These are phyloP conservation scores for Arabidopsis hybrid DNA, from an alignment of 441 rosid species.

Conservation along the genomic window DNA sequence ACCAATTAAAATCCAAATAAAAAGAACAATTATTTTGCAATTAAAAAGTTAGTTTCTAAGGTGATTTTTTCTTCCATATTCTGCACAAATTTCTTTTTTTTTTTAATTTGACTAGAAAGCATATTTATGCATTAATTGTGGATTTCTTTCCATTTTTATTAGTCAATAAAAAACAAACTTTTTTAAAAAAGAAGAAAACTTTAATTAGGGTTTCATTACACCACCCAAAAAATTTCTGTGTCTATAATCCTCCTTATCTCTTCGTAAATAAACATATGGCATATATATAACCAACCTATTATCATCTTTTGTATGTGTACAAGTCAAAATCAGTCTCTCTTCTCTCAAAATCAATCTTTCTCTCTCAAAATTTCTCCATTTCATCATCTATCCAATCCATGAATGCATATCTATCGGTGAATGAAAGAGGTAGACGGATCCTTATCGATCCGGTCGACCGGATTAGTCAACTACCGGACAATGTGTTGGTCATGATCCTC, in stretches of 20 bases:
- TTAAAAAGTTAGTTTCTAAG: neutral
- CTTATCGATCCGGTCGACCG: neutral
- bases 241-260: neutral
- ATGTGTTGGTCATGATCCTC: constrained; percentile 24
- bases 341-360: neutral
- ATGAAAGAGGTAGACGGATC: neutral
- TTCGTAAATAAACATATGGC: neutral
- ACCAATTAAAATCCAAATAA: neutral
- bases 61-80: neutral
- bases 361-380: neutral
- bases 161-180: too few species aligned
- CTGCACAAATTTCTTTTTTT: neutral
- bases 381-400: neutral
- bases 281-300: neutral
- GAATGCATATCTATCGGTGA: neutral
- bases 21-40: neutral
- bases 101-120: neutral
- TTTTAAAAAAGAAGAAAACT: neutral
- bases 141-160: too few species aligned
- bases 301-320: neutral
- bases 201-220: neutral
- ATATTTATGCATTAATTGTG: too few species aligned
- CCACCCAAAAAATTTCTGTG: neutral
- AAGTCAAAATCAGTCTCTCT: neutral
- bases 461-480: constrained; percentile 11